Percentiles rank a stretch among this genome's conserved stretches.
These are phyloP conservation scores for Tetracladium maxilliforme DNA, from an alignment of 2,329 filamentous ascomycete species.

Conservation along the genomic window DNA sequence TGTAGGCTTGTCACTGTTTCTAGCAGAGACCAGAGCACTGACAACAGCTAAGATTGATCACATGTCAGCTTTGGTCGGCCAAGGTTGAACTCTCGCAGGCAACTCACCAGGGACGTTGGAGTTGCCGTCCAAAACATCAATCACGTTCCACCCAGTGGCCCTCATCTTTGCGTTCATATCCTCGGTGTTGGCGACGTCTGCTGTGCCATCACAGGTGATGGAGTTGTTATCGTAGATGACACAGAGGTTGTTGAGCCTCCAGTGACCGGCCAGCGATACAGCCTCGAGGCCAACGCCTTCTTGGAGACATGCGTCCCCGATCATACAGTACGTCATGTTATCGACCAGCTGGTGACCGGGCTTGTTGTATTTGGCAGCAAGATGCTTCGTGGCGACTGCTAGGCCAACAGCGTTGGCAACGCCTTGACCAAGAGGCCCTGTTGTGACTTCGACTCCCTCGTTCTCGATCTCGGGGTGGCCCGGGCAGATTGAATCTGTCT, in stretches of 20 bases:
- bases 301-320: slow-evolving; percentile 32
- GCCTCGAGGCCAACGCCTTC: slow-evolving; percentile 34
- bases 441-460: slow-evolving; percentile 33
- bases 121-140: slow-evolving; percentile 28
- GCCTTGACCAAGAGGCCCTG: slow-evolving; percentile 33
- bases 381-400: slow-evolving; percentile 31
- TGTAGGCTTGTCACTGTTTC: slow-evolving; percentile 24
- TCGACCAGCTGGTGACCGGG: slow-evolving; percentile 24
- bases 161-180: slow-evolving; percentile 33
- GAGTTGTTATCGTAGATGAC: slow-evolving; percentile 37
- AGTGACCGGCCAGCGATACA: slow-evolving; percentile 30
- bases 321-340: slow-evolving; percentile 31
- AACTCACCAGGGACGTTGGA: slow-evolving; percentile 24
- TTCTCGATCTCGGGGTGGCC: slow-evolving; percentile 33
- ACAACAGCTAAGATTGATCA: too few relatives aligned
- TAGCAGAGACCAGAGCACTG: slow-evolving; percentile 21
- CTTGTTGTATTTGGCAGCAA: slow-evolving; percentile 28
- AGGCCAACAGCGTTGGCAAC: slow-evolving; percentile 34
- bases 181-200: slow-evolving; percentile 29
- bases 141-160: slow-evolving; percentile 29
- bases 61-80: slow-evolving; percentile 1
- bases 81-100: too few relatives aligned
- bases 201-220: slow-evolving; percentile 31
- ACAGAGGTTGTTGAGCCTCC: slow-evolving; percentile 29
- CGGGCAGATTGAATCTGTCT: slow-evolving; percentile 23